A percentile compares a stretch with the other conserved stretches of the same genome.
phyloP scores from a whole-genome alignment of 345 rosid genomes.

The Ailanthus altissimus region DNA sequence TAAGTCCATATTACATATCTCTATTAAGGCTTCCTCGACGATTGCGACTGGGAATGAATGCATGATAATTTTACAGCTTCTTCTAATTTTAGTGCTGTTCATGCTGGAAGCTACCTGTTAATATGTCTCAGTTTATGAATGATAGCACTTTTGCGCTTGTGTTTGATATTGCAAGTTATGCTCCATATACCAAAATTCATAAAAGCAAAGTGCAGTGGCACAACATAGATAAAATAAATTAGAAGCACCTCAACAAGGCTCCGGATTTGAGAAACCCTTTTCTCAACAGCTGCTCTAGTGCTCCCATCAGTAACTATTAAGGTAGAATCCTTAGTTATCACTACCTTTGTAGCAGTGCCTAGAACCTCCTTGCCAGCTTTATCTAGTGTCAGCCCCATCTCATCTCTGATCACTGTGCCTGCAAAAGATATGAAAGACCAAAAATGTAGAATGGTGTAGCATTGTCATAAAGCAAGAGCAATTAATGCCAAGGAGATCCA shows the following conservation, averaged over 20 bases:
- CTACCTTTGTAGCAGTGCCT: slow-evolving; percentile 70
- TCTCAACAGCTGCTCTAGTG: slow-evolving; percentile 60
- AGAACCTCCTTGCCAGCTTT: slow-evolving; percentile 77
- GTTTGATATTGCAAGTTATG: slow-evolving; percentile 5
- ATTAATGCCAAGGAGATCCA: not conserved
- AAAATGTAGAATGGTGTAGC: not conserved
- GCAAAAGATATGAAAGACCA: slow-evolving; percentile 19
- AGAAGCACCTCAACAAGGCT: slow-evolving; percentile 67
- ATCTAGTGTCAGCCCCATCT: slow-evolving; percentile 64
- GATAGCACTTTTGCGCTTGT: not conserved
- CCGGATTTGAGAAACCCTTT: slow-evolving; percentile 71
- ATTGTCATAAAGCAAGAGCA: not conserved
- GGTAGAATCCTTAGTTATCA: slow-evolving; percentile 79
- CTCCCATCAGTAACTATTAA: slow-evolving; percentile 75
- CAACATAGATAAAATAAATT: slow-evolving; percentile 6
- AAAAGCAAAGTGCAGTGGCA: not conserved
- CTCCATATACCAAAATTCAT: slow-evolving; percentile 3
- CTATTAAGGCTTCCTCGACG: not conserved
- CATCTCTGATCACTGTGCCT: slow-evolving; percentile 93
- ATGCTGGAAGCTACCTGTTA: not conserved
- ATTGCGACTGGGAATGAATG: not conserved
- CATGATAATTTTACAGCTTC: slow-evolving; percentile 4
- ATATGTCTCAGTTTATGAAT: not conserved
- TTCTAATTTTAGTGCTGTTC: not conserved
- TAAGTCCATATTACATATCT: not conserved